Conservation (phyloP, 352 stramenopile genomes). For the Peronosclerospora sorghi region DNA sequence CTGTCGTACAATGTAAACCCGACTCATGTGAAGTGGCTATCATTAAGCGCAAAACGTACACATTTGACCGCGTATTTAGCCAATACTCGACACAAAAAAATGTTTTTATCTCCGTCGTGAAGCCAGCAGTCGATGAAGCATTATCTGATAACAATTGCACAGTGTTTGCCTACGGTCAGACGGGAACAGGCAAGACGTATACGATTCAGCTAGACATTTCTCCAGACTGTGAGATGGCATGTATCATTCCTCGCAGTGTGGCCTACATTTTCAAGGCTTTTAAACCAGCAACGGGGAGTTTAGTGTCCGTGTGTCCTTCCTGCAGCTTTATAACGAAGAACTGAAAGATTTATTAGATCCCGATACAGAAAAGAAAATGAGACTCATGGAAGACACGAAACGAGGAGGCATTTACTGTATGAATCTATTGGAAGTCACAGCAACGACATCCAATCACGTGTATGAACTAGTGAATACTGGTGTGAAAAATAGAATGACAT, state of each 20-base stretch:
- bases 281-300: constrained; percentile 59
- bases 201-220: constrained; percentile 72
- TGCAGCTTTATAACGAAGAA: constrained; percentile 96
- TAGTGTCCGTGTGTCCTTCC: constrained; percentile 88
- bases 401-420: constrained; percentile 90
- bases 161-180: constrained; percentile 87
- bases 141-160: constrained; percentile 86
- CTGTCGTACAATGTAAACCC: constrained; percentile 79
- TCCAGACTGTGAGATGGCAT: constrained; percentile 48
- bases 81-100: constrained; percentile 96
- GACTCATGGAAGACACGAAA: constrained; percentile 29
- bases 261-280: constrained; percentile 78
- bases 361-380: constrained; percentile 62
- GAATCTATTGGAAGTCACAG: constrained; percentile 82
- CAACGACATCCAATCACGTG: constrained; percentile 79
- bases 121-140: constrained; percentile 93
- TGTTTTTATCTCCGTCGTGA: constrained; percentile 89
- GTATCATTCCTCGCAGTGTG: constrained; percentile 89
- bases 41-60: constrained; percentile 84
- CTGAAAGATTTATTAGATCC: constrained; percentile 91
- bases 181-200: constrained; percentile 81
- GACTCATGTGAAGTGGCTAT: constrained; percentile 18
- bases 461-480: constrained; percentile 72
- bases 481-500: constrained; percentile 52
- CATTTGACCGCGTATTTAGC: constrained; percentile 90